A percentile compares a stretch with the other conserved stretches of the same genome.
phyloP scores from a whole-genome alignment of 495 filamentous ascomycete species.

The Penicillium atrosanguineum region DNA sequence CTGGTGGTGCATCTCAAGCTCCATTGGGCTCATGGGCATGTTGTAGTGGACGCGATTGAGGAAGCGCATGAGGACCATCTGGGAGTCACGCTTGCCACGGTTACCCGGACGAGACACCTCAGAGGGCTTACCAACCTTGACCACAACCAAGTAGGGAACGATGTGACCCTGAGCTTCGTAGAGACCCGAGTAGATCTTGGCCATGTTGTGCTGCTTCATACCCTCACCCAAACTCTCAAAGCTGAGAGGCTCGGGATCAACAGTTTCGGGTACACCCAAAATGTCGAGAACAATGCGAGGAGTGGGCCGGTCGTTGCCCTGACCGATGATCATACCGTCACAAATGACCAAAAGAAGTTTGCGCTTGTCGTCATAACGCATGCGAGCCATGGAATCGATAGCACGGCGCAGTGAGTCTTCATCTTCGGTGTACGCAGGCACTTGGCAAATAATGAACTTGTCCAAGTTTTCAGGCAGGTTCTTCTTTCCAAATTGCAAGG shows the following conservation, averaged over 20 bases:
- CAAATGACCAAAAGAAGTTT: slow-evolving; percentile 29
- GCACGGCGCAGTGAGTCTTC: slow-evolving; percentile 95
- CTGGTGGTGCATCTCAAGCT: slow-evolving; percentile 98
- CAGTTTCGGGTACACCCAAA: slow-evolving; percentile 85
- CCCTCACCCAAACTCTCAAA: slow-evolving; percentile 97
- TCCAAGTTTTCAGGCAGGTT: slow-evolving; percentile 92
- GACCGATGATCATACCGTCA: slow-evolving; percentile 88
- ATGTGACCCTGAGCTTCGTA: slow-evolving; percentile 98
- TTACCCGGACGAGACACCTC: slow-evolving; percentile 97
- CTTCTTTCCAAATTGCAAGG: slow-evolving; percentile 89
- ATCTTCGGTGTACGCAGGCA: slow-evolving; percentile 97
- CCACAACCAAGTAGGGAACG: slow-evolving; percentile 93
- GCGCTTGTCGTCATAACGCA: slow-evolving; percentile 93
- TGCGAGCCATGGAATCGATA: slow-evolving; percentile 92
- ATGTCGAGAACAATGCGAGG: slow-evolving; percentile 97
- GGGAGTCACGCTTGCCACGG: slow-evolving; percentile 97
- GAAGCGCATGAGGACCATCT: slow-evolving; percentile 98
- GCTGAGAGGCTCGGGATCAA: slow-evolving; percentile 95
- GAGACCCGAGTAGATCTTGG: slow-evolving; percentile 94
- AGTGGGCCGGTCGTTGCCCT: slow-evolving; percentile 94
- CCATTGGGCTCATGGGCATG: slow-evolving; percentile 89
- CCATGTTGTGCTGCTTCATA: slow-evolving; percentile 98
- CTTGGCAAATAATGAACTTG: slow-evolving; percentile 97
- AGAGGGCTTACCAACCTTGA: slow-evolving; percentile 96
- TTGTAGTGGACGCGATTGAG: slow-evolving; percentile 98